Base-by-base conservation (phyloP, 2,329 filamentous ascomycete species). In the Phialocephala subalpina region DNA sequence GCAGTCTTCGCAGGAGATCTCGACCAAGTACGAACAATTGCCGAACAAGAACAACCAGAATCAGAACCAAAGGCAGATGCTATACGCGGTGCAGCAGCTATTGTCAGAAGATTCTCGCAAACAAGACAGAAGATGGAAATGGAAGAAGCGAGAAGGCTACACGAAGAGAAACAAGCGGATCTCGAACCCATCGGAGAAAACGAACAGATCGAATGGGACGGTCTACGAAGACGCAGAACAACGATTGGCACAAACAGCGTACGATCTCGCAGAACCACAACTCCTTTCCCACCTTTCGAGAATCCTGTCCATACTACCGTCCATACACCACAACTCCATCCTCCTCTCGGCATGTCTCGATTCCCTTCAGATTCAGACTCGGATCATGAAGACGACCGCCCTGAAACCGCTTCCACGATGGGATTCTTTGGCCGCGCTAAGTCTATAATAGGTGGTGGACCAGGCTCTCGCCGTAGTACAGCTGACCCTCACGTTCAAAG, bases 51-150 rank as follows among this genome's bases (percentile, higher is more conserved):
- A 77, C 94, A 98, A 77, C 92, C 94, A n/a, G 96, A 99, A 78
- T 91, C 92, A 16, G 96, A 99, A 74, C 96, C 96, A 61, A 97
- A 97, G 76, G 96, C 96, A 16, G 96, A 99, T 78, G 94, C 96
- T 11, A 97, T 99, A 74, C 92, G 96, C 71, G 96, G 95, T 67
- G 84, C 95, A 18, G 94, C 93, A 7, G 93, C 94, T 56, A 93
- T 99, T 66, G 86, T 99, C 61, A 89, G 96, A 68, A 88, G 92
- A 16, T 84, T 99, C 58, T 97, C 94, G 0, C 84, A 84, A 12
- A 85, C 90, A 0, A 86, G 96, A 67, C 87, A 91, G 67, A 91
- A 90, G 76, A 91, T 91, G 82, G 93, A 98, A 77, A 83, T 89
- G 8, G 88, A 92, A 53, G 96, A 98, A 77, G 86, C 91, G 22